Base-by-base conservation (phyloP, 1,284 basidiomycete genomes). In the Malassezia equina region DNA sequence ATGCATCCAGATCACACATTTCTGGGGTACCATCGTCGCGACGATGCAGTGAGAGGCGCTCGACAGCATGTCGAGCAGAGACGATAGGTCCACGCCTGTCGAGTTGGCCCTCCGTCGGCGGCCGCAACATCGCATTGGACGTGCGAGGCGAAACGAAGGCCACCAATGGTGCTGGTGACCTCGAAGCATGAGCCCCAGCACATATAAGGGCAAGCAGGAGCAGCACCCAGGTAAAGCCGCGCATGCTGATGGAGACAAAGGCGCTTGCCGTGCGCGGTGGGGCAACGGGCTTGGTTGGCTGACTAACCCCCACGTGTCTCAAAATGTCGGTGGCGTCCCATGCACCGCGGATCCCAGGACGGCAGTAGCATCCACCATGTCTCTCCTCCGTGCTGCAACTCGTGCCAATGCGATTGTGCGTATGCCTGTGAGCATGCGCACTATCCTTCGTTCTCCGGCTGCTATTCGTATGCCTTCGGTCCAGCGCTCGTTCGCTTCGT, bases 401-500 rank as follows among this genome's bases (percentile, higher is more conserved):
- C 47, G 47, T n/a, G 19, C 29, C 1, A 51, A 41, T 42, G 40
- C 28, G 7, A 4, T 51, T n/a, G 17, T 25, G n/a, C 41, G 40
- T 21, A n/a, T 43, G 25, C 36, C 36, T 23, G n/a, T 43, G n/a
- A 19, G 28, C 9, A 13, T 25, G 31, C 36, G 36, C 19, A 21
- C 17, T 39, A 8, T 39, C 21, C 19, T 39, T 6, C 23, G 54
- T 29, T 40, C 27, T 25, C 17, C n/a, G 2, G 21, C 11, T 11
- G 41, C 33, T 7, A 13, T 47, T n/a, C 43, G 11, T 21, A 23
- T 28, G 25, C 43, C 44, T n/a, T 17, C 32, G 28, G 23, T 17
- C 6, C 27, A 27, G 19, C 56, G 52, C n/a, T 21, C 47, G 9
- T 55, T 63, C 49, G 19, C 43, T 36, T 49, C 44, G 43, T 43